These are phyloP conservation scores for Fusarium multiceps DNA, from an alignment of 2,329 filamentous ascomycete genomes.

Conservation along the genomic window DNA sequence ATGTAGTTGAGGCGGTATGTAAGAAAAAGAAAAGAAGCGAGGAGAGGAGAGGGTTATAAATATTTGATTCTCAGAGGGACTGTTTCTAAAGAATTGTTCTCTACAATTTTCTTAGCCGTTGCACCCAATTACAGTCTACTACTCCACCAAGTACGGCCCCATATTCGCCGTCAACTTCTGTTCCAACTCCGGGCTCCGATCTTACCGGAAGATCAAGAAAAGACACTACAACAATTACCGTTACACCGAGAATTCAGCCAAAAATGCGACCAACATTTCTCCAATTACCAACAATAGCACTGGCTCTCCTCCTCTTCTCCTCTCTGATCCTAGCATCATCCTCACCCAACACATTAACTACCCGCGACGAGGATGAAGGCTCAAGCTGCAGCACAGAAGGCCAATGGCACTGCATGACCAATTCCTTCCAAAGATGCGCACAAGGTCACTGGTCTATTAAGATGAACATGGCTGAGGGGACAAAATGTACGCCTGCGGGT, in stretches of 20 bases:
- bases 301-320: constrained; percentile 22
- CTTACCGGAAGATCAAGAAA: constrained; percentile 7
- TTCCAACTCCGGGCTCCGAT: constrained; percentile 20
- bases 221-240: neutral
- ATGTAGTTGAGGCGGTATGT: constrained; percentile 29
- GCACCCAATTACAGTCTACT: constrained; percentile 8
- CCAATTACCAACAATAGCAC: constrained; percentile 4
- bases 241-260: neutral
- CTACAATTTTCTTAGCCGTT: neutral
- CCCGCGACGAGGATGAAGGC: constrained; percentile 50
- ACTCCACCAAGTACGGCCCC: constrained; percentile 28
- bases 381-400: constrained; percentile 59
- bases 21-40: constrained; percentile 1
- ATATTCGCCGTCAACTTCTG: neutral
- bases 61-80: neutral
- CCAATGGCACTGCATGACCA: constrained; percentile 66
- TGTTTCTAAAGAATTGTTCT: neutral
- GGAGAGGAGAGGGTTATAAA: neutral
- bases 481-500: constrained; percentile 58
- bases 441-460: constrained; percentile 59
- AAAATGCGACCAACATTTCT: constrained; percentile 24
- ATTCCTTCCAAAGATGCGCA: constrained; percentile 63
- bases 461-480: constrained; percentile 58
- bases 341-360: constrained; percentile 6
- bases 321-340: constrained; percentile 17